phyloP scores from a whole-genome alignment of 352 stramenopile species.

The Globisporangium paddicum region DNA sequence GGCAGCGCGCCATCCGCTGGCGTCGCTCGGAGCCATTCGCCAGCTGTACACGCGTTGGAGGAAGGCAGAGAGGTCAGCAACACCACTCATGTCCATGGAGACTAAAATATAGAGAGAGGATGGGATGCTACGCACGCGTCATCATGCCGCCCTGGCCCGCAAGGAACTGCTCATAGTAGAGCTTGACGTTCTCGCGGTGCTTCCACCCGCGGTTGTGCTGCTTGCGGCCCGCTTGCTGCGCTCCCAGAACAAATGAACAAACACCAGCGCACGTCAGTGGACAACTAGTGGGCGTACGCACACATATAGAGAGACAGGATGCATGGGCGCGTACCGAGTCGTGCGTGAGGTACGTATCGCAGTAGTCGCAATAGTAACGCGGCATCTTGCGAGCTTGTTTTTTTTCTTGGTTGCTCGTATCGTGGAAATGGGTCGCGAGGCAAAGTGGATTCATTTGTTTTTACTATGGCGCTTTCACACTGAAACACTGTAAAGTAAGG shows the following conservation, averaged over 20 bases:
- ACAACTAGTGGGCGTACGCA: neutral
- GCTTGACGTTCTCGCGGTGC: slow-evolving; percentile 93
- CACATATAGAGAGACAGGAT: neutral
- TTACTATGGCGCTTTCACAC: neutral
- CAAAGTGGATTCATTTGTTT: neutral
- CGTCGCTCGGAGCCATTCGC: slow-evolving; percentile 62
- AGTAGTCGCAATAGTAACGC: slow-evolving; percentile 95
- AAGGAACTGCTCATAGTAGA: slow-evolving; percentile 90
- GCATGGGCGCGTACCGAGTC: slow-evolving; percentile 68
- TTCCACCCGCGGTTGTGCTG: slow-evolving; percentile 95
- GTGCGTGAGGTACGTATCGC: slow-evolving; percentile 93
- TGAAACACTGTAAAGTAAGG: neutral
- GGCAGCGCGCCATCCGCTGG: slow-evolving; percentile 35
- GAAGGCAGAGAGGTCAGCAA: neutral
- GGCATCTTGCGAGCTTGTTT: slow-evolving; percentile 46
- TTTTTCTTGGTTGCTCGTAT: neutral
- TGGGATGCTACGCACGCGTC: slow-evolving; percentile 42
- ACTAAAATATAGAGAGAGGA: neutral
- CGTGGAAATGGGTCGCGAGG: neutral
- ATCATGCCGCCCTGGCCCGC: slow-evolving; percentile 73
- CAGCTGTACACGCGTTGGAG: no score
- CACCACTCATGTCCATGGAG: no score
- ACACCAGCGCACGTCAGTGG: neutral
- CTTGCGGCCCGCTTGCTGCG: slow-evolving; percentile 87
- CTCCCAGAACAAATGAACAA: slow-evolving; percentile 1